Percentiles rank a stretch among this genome's conserved stretches.
These are phyloP conservation scores for Dianthus caryophyllus DNA, from an alignment of 148 eudicot genomes.

Conservation along the genomic window DNA sequence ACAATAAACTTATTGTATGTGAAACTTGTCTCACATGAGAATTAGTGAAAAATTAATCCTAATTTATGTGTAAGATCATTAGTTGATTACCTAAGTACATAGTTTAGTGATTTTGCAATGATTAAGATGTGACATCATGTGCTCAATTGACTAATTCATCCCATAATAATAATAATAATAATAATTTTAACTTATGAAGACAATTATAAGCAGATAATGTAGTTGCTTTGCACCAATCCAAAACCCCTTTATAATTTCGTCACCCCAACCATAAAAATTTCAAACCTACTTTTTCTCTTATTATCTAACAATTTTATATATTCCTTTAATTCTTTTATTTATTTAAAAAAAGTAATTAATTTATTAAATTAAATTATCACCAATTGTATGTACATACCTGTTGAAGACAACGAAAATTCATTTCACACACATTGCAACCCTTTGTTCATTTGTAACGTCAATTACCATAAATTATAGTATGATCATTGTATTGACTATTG, in stretches of 20 bases:
- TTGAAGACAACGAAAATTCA: constrained; percentile 23
- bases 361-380: not conserved
- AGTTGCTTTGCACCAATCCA: constrained; percentile 12
- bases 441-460: constrained; percentile 26
- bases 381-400: constrained; percentile 13
- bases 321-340: not conserved
- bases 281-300: constrained; percentile 20
- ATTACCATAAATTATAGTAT: not conserved
- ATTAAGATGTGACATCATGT: constrained; percentile 33
- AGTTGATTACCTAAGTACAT: not conserved
- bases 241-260: constrained; percentile 1
- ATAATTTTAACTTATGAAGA: no score
- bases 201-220: not conserved
- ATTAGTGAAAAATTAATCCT: no score
- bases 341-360: not conserved
- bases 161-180: not conserved
- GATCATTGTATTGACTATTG: not conserved
- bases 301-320: not conserved
- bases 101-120: constrained; percentile 6
- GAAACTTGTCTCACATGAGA: no score
- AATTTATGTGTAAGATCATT: not conserved
- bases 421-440: constrained; percentile 15
- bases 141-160: constrained; percentile 33
- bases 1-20: no score
- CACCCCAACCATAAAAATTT: constrained; percentile 25